Evolutionary conservation across 495 filamentous ascomycete species (phyloP).

Genomic region (Pyrenula massariospora): DNA sequence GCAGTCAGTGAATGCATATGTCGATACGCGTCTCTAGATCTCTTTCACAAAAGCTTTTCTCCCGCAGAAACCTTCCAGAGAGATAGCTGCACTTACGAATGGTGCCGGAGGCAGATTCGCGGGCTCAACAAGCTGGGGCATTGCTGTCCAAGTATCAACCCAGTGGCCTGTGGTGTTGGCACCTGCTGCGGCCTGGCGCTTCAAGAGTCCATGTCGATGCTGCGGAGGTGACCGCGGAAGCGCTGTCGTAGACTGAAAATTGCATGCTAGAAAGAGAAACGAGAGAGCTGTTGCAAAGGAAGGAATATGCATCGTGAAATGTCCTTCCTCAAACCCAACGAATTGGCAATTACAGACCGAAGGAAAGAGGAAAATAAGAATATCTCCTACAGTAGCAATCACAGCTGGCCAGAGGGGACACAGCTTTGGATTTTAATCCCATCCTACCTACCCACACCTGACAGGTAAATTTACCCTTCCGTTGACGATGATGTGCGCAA

Average conservation of each 20-base stretch:
- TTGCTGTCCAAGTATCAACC: conserved; percentile 55
- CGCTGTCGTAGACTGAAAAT: not conserved
- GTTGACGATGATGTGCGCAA: not conserved
- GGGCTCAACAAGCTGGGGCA: conserved; percentile 55
- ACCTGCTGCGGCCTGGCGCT: not conserved
- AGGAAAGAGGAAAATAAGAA: not conserved
- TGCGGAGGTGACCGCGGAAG: not conserved
- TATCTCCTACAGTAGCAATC: not conserved
- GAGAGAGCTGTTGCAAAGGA: not conserved
- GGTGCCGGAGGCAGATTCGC: conserved; percentile 48
- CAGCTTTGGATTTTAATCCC: not conserved
- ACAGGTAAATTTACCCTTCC: not conserved
- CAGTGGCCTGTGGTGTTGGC: conserved; percentile 30
- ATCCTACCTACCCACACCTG: not conserved
- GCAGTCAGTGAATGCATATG: not conserved
- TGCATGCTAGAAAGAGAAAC: not conserved
- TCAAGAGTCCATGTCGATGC: not conserved
- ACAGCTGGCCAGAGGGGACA: not conserved
- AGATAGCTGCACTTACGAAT: conserved; percentile 32
- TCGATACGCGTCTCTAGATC: no score
- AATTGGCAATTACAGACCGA: no score
- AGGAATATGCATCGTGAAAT: not conserved
- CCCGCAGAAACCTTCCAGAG: conserved; percentile 1
- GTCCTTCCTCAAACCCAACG: no score
- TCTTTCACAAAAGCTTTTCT: not conserved